A percentile compares a stretch with the other conserved stretches of the same genome.
Evolutionary conservation across 2,329 filamentous ascomycete species (phyloP).

Genomic region (Pseudofabraea citricarpa): DNA sequence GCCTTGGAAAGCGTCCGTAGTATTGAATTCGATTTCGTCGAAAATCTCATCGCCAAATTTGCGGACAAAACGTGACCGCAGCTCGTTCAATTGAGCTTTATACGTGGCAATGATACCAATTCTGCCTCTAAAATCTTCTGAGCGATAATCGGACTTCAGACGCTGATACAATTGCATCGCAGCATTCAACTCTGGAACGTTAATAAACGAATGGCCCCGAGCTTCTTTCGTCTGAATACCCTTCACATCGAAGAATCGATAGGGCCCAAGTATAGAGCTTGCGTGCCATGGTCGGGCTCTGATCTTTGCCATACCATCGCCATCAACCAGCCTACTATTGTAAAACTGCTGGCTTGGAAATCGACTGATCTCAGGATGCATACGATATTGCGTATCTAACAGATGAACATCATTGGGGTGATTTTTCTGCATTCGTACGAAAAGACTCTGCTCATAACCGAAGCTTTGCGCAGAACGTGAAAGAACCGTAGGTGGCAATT

Average conservation of each 20-base stretch:
- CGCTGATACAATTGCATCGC: conserved; percentile 81
- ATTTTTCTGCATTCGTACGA: conserved; percentile 96
- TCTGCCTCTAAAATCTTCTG: conserved; percentile 70
- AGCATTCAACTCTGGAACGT: conserved; percentile 79
- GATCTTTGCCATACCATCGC: conserved; percentile 72
- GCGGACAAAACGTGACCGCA: conserved; percentile 69
- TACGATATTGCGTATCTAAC: conserved; percentile 96
- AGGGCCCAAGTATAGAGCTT: conserved; percentile 77
- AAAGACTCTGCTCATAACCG: conserved; percentile 96
- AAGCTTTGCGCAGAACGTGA: conserved; percentile 89
- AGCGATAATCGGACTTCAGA: conserved; percentile 66
- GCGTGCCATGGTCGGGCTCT: conserved; percentile 82
- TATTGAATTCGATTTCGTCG: conserved; percentile 91
- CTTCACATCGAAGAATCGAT: conserved; percentile 94
- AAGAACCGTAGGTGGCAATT: conserved; percentile 90
- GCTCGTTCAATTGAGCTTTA: conserved; percentile 81
- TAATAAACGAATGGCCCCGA: conserved; percentile 85
- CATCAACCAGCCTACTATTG: conserved; percentile 80
- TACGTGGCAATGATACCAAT: conserved; percentile 98
- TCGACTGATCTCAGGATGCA: conserved; percentile 93
- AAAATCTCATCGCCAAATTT: conserved; percentile 72
- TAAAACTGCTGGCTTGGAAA: conserved; percentile 94
- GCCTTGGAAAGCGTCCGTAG: conserved; percentile 95
- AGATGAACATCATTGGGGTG: conserved; percentile 84
- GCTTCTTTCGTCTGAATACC: conserved; percentile 79